These are phyloP conservation scores for Geosmithia morbida DNA, from an alignment of 2,329 filamentous ascomycete species.

Conservation along the genomic window DNA sequence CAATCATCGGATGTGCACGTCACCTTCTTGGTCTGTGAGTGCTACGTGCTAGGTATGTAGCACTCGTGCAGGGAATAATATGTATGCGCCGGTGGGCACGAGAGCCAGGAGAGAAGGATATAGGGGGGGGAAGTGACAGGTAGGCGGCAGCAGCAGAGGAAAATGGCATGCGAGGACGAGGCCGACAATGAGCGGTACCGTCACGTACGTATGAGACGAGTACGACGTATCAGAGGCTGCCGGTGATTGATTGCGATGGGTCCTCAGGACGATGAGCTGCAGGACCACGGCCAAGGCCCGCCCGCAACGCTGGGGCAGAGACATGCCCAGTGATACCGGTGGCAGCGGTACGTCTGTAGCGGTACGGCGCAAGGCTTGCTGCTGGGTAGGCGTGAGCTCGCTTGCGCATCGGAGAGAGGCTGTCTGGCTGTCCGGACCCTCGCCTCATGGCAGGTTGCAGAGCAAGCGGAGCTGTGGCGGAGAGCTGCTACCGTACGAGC, in stretches of 20 bases:
- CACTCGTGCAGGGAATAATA: no score
- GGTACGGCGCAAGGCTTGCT: no score
- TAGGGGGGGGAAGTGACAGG: neutral
- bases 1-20: no score
- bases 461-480: no score
- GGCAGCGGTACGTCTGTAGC: no score
- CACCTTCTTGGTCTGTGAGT: no score
- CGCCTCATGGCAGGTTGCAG: neutral
- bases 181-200: neutral
- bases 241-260: neutral
- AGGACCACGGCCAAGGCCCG: constrained; percentile 1
- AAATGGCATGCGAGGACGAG: neutral
- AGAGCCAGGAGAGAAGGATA: no score
- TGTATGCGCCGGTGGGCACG: no score
- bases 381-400: no score
- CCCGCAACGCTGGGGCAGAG: neutral
- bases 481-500: no score
- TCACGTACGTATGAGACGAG: neutral
- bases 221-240: neutral
- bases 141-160: neutral
- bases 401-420: no score
- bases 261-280: constrained; percentile 3
- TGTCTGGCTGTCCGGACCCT: neutral
- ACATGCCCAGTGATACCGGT: neutral
- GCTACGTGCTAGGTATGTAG: no score